Evolutionary conservation across 2,329 filamentous ascomycete species (phyloP).

Genomic region (Pleochaeta shiraiana): DNA sequence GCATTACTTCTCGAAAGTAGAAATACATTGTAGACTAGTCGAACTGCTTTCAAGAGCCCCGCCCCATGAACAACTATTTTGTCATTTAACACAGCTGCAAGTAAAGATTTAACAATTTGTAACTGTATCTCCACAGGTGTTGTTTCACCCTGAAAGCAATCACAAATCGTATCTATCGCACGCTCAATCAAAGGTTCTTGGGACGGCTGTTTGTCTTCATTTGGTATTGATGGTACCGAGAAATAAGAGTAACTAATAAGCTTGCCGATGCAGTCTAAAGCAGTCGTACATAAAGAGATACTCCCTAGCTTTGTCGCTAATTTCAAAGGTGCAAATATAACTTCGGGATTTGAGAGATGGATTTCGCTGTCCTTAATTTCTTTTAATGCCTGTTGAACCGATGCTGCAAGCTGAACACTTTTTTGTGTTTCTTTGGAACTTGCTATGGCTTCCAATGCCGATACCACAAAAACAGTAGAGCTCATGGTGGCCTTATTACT

Average conservation of each 20-base stretch:
- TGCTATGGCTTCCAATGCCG: constrained; percentile 78
- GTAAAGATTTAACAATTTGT: constrained; percentile 91
- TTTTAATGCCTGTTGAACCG: constrained; percentile 58
- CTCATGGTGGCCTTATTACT: constrained; percentile 39
- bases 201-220: constrained; percentile 19
- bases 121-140: constrained; percentile 84
- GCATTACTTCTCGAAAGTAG: constrained; percentile 79
- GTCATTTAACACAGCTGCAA: constrained; percentile 91
- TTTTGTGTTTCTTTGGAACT: constrained; percentile 77
- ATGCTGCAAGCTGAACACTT: constrained; percentile 64
- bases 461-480: constrained; percentile 90
- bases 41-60: constrained; percentile 84
- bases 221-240: constrained; percentile 38
- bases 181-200: constrained; percentile 73
- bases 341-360: constrained; percentile 66
- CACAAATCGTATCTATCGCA: constrained; percentile 97
- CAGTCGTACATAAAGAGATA: constrained; percentile 66
- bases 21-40: constrained; percentile 98
- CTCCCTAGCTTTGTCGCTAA: constrained; percentile 75
- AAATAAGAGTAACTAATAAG: constrained; percentile 99
- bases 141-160: constrained; percentile 94
- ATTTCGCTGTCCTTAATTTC: constrained; percentile 74
- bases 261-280: constrained; percentile 95
- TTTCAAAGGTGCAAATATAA: constrained; percentile 78
- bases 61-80: constrained; percentile 98